Evolutionary conservation across 805 yeast species (phyloP).

Genomic region (Scheffersomyces stipitis): DNA sequence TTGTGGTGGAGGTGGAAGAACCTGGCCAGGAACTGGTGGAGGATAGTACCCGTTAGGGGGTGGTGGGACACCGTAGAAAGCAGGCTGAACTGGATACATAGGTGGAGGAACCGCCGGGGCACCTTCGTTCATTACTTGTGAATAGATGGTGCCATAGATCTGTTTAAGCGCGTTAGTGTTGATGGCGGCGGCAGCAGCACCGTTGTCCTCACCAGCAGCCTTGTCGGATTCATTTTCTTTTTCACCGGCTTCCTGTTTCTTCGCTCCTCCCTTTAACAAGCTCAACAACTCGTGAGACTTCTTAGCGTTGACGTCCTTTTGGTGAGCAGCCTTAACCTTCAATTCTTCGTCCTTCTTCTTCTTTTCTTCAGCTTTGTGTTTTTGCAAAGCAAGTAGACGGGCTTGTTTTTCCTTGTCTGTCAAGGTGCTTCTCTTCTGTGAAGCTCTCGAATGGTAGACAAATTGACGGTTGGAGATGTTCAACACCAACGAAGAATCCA

Average conservation of each 20-base stretch:
- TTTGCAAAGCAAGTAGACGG: conserved; percentile 4
- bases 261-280: conserved; percentile 21
- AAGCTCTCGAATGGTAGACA: conserved; percentile 70
- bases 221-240: conserved; percentile 3
- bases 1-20: conserved; percentile 37
- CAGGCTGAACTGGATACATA: conserved; percentile 2
- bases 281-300: conserved; percentile 32
- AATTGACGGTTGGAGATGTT: conserved; percentile 76
- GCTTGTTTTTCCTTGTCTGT: conserved; percentile 19
- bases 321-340: conserved; percentile 4
- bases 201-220: conserved; percentile 13
- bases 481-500: conserved; percentile 78
- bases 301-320: conserved; percentile 16
- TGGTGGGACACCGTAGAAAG: conserved; percentile 5
- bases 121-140: conserved; percentile 43
- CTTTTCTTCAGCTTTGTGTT: conserved; percentile 5
- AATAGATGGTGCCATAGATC: conserved; percentile 44
- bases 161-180: conserved; percentile 37
- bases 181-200: conserved; percentile 14
- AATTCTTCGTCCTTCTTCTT: conserved; percentile 7
- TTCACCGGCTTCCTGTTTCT: conserved; percentile 5
- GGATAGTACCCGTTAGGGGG: background rate
- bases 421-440: conserved; percentile 39
- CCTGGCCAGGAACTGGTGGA: background rate
- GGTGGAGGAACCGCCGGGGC: conserved; percentile 7